Evolutionary conservation across 2,329 filamentous ascomycete genomes (phyloP), one percentile per base, ranked within the genome.

Genomic region (Xylaria sp.): DNA sequence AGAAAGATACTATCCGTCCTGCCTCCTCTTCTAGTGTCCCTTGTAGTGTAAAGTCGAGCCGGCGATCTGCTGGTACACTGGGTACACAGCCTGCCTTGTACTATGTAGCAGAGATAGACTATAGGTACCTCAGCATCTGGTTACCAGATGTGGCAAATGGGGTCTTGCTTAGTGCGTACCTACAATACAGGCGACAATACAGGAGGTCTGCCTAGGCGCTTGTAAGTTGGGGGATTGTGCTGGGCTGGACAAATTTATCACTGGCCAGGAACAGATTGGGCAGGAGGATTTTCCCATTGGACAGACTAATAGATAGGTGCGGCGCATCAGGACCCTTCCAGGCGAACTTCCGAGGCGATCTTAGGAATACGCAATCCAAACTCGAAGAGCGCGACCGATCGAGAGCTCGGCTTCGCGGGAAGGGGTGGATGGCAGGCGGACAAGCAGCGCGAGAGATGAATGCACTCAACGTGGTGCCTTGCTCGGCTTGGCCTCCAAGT

Each of bases 241-340:
- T 58, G 27, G 58, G 27, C 48, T 58, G 52, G 51, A 60, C 38
- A 40, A 44, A 55, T 58, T 48, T 55, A 55, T 60, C 47, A 58
- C 57, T 62, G 57, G 56, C 35, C 63, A 57, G 54, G 57, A 60
- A 63, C 54, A 40, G 47, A 63, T 61, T 59, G 63, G 54, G 51
- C 48, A 66, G 48, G 58, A 63, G 63, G 38, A 60, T 54, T 66
- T 59, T 57, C 51, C 35, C 15, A 62, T 66, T 60, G 62, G 61
- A 54, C 54, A 35, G 37, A 29, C 41, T 55, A 51, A 61, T 52
- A 29, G 51, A 49, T 57, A 23, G 59, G 55, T 40, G 31, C 43
- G 56, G 60, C 49, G 60, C 52, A 57, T 44, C 17, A 56, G 31
- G 54, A 56, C 21, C 52, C 31, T 63, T 46, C 46, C 41, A 65